Evolutionary conservation across 768 basidiomycete genomes (phyloP).

Genomic region (Rhizopogon vinicolor): DNA sequence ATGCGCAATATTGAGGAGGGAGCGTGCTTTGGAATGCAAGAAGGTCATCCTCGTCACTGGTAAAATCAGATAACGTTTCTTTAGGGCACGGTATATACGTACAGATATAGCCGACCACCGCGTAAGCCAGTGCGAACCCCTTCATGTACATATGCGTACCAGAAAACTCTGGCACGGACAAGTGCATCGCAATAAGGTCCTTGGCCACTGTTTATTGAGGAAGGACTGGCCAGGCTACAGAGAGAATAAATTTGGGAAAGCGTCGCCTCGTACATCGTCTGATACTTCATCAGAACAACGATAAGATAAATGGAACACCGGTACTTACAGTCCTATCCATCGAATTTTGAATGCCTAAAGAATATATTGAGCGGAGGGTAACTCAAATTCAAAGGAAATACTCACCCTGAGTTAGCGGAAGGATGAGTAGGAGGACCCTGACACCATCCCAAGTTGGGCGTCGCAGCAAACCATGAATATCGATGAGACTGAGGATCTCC

Average conservation of each 20-base stretch:
- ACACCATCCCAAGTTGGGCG: constrained; percentile 87
- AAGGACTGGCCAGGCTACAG: constrained; percentile 48
- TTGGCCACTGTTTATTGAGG: constrained; percentile 44
- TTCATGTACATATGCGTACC: constrained; percentile 86
- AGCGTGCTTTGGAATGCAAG: constrained; percentile 65
- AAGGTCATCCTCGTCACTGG: constrained; percentile 73
- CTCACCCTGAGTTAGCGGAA: constrained; percentile 82
- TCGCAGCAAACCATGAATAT: constrained; percentile 72
- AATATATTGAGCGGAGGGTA: background rate
- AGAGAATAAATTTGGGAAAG: constrained; percentile 78
- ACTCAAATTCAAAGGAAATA: background rate
- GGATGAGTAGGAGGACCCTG: constrained; percentile 67
- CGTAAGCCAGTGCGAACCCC: constrained; percentile 77
- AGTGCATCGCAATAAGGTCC: constrained; percentile 53
- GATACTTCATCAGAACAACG: constrained; percentile 1
- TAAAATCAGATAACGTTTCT: background rate
- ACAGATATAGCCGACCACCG: constrained; percentile 84
- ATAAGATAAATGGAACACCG: background rate
- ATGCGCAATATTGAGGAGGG: constrained; percentile 33
- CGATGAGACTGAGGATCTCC: constrained; percentile 76
- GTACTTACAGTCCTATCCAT: constrained; percentile 19
- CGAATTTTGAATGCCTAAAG: constrained; percentile 21
- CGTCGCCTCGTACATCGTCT: constrained; percentile 76
- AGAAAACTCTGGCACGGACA: constrained; percentile 78
- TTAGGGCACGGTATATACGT: constrained; percentile 23